Percentiles rank a stretch among this genome's conserved stretches.
Conservation (phyloP, 805 yeast genomes). For the Candida qinlingensis region DNA sequence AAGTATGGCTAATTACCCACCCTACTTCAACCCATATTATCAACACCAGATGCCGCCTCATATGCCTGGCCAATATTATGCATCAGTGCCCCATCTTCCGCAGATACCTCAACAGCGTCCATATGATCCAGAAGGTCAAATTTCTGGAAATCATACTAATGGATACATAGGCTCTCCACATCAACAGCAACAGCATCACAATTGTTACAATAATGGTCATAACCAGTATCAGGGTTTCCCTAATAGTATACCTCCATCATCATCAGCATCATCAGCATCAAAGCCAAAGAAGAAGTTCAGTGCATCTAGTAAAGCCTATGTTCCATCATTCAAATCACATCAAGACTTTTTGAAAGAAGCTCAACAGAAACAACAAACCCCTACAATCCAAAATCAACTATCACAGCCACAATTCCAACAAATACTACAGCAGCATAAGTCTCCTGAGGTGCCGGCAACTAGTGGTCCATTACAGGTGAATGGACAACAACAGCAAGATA, state of each 20-base stretch:
- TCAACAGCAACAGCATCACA: not conserved
- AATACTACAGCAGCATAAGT: not conserved
- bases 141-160: too few relatives aligned
- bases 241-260: not conserved
- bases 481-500: not conserved
- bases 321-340: not conserved
- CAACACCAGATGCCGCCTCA: not conserved
- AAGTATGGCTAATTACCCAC: too few relatives aligned
- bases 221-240: not conserved
- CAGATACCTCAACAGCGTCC: not conserved
- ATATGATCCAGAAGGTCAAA: not conserved
- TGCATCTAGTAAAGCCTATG: not conserved
- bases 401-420: not conserved
- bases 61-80: too few relatives aligned
- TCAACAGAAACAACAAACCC: not conserved
- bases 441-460: not conserved
- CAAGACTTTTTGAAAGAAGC: not conserved
- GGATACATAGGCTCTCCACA: not conserved
- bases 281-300: constrained; percentile 1
- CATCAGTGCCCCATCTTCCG: not conserved
- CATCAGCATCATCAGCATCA: not conserved
- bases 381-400: not conserved
- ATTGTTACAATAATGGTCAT: not conserved
- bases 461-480: not conserved
- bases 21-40: too few relatives aligned